Base-by-base conservation (phyloP, 176 grass and related monocot genomes). In the Aegilops sharonensis region DNA sequence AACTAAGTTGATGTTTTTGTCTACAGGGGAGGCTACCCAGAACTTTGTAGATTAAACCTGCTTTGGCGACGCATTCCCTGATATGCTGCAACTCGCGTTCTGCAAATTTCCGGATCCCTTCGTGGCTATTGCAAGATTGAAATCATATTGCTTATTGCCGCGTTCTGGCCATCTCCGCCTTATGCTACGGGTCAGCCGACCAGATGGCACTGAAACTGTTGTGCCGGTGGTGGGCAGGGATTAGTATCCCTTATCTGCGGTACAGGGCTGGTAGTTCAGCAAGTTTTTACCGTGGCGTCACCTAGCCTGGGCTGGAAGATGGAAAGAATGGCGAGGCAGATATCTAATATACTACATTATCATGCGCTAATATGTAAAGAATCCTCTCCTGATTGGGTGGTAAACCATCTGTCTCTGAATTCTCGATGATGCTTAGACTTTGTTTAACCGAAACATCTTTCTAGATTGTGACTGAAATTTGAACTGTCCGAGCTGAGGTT, bases 11-110 rank as follows among this genome's bases (percentile, higher is more conserved):
- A 20, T 80, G 60, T 2, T 80, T 75, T 65, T 65, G 17, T 69
- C 35, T 74, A 29, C 85, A 91, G 89, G 85, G 15, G 75, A 87
- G 60, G 81, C 81, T 80, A 57, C 80, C 45, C 75, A 91, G 59
- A 83, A 84, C 10, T 21, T 70, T 17, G 85, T 80, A 62, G 80
- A 29, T 31, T 91, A 68, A 91, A 50, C 20, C 59, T 11, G 13
- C 10, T 11, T 84, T 57, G 52, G 23, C 14, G 9, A 23, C 14
- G 0, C 14, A 1, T 17, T 34, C 57, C 68, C 34, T 10, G 11
- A 36, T 3, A 15, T 76, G 5, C 1, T 15, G 59, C 54, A 68
- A 18, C 48, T 56, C 12, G 52, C 9, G 13, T 14, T 8, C 34
- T 0, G 35, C 18, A 32, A 23, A 72, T 65, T 52, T 57, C 1